Conservation (phyloP, 352 stramenopile genomes). For the Phytopythium kandeliae region DNA sequence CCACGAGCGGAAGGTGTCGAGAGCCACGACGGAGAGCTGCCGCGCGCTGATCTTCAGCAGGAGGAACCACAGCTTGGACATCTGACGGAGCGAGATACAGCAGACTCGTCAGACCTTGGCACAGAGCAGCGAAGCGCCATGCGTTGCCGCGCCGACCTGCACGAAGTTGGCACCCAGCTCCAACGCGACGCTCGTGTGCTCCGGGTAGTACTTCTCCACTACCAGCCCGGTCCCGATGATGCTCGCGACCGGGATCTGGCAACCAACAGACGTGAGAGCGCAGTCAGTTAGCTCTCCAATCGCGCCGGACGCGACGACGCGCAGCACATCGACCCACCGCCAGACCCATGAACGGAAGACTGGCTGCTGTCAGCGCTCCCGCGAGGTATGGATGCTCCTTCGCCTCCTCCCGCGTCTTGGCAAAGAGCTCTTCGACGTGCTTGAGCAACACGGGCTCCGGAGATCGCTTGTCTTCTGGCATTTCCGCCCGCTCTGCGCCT, state of each 20-base stretch:
- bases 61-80: constrained; percentile 76
- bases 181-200: constrained; percentile 58
- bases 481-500: too few relatives aligned
- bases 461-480: too few relatives aligned
- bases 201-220: constrained; percentile 76
- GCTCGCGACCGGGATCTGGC: constrained; percentile 71
- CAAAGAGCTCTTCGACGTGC: constrained; percentile 40
- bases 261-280: too few relatives aligned
- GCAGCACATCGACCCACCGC: constrained; percentile 42
- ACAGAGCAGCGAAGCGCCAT: constrained; percentile 2
- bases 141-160: constrained; percentile 24
- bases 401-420: constrained; percentile 29
- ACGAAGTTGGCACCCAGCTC: constrained; percentile 72
- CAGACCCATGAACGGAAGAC: constrained; percentile 77
- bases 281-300: too few relatives aligned
- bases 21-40: constrained; percentile 57
- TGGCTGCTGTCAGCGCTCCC: constrained; percentile 45
- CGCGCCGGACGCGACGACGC: too few relatives aligned
- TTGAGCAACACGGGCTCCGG: constrained; percentile 37
- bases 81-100: constrained; percentile 20
- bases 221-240: constrained; percentile 64
- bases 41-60: constrained; percentile 71
- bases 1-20: constrained; percentile 65
- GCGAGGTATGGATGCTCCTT: constrained; percentile 55
- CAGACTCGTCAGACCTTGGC: constrained; percentile 4